phyloP scores from a whole-genome alignment of 1,284 basidiomycete species.

The Moniliophthora roreri region DNA sequence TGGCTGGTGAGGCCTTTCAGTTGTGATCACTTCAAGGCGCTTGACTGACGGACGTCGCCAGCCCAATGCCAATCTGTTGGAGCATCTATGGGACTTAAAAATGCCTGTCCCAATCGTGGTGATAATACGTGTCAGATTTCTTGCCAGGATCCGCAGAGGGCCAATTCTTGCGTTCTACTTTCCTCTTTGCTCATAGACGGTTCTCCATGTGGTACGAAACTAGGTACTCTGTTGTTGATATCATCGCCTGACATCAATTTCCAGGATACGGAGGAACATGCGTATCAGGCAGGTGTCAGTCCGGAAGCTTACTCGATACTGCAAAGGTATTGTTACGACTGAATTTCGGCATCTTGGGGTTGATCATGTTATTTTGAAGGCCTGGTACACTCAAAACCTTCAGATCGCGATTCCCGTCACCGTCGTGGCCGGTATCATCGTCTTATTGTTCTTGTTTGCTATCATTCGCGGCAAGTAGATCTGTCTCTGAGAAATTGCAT shows the following conservation, averaged over 20 bases:
- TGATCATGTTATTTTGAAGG: constrained; percentile 30
- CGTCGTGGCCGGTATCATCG: constrained; percentile 65
- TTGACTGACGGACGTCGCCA: constrained; percentile 23
- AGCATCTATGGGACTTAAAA: constrained; percentile 64
- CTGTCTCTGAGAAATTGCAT: neutral
- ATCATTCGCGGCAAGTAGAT: constrained; percentile 22
- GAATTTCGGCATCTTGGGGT: neutral
- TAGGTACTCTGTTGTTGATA: constrained; percentile 7
- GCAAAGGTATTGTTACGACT: constrained; percentile 46
- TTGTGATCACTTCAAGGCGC: constrained; percentile 13
- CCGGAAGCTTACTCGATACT: constrained; percentile 63
- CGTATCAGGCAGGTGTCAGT: constrained; percentile 60
- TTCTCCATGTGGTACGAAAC: constrained; percentile 72
- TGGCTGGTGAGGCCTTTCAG: constrained; percentile 51
- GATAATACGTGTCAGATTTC: constrained; percentile 76
- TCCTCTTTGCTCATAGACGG: constrained; percentile 81
- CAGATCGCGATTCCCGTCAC: constrained; percentile 83
- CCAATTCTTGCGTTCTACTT: constrained; percentile 73
- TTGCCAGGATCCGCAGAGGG: constrained; percentile 70
- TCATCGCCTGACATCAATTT: too few relatives aligned
- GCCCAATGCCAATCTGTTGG: constrained; percentile 82
- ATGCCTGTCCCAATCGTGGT: constrained; percentile 65
- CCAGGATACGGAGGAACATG: constrained; percentile 78
- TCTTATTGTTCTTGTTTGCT: constrained; percentile 48
- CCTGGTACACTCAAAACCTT: constrained; percentile 77